phyloP scores from a whole-genome alignment of 768 basidiomycete genomes.

The Kockovaella imperatae region DNA sequence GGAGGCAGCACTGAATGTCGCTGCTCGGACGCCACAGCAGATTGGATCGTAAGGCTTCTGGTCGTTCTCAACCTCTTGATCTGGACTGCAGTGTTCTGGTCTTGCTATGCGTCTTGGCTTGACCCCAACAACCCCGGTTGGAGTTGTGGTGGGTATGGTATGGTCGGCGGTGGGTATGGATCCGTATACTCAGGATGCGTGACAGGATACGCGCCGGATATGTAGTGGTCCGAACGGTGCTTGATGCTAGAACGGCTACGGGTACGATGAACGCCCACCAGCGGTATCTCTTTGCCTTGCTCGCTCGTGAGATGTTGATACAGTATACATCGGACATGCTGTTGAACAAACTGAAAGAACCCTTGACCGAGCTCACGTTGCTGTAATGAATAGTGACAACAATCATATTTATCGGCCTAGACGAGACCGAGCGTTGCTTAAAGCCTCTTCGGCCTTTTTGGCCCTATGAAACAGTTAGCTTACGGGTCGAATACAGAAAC shows the following conservation, averaged over 20 bases:
- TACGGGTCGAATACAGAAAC: neutral
- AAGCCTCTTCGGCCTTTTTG: slow-evolving; percentile 5
- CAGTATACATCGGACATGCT: neutral
- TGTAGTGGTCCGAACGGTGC: neutral
- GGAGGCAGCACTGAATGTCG: too few species aligned
- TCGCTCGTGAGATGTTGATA: too few species aligned
- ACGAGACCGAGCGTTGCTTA: neutral
- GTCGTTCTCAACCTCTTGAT: slow-evolving; percentile 13
- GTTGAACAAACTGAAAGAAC: neutral
- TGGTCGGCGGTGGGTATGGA: neutral
- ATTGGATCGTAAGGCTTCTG: slow-evolving; percentile 6
- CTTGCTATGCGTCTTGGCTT: slow-evolving; percentile 1
- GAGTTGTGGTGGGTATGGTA: neutral
- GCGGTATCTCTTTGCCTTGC: too few species aligned
- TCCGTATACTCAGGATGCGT: too few species aligned
- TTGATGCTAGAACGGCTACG: neutral
- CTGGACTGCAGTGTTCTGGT: slow-evolving; percentile 11
- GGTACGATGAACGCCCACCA: neutral
- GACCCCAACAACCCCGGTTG: neutral
- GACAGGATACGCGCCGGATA: neutral
- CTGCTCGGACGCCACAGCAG: too few species aligned
- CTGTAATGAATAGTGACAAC: neutral
- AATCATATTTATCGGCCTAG: neutral
- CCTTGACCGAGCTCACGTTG: slow-evolving; percentile 3
- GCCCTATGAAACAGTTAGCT: neutral